These are phyloP conservation scores for Fusarium mexicanum DNA, from an alignment of 2,329 filamentous ascomycete genomes.

Conservation along the genomic window DNA sequence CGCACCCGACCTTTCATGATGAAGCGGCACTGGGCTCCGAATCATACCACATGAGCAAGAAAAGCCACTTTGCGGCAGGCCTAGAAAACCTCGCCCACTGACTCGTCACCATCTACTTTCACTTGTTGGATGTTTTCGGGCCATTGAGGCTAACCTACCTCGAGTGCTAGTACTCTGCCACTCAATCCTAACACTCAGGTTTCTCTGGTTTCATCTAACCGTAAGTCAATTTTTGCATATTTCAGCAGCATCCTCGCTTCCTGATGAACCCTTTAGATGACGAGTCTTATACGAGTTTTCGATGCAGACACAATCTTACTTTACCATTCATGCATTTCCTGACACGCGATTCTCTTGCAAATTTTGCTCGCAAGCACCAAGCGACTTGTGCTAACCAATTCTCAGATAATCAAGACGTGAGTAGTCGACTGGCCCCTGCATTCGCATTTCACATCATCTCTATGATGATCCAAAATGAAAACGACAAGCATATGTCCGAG, in stretches of 20 bases:
- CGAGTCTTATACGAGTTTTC: constrained; percentile 81
- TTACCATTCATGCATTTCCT: constrained; percentile 78
- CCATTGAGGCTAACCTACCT: constrained; percentile 35
- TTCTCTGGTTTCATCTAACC: not conserved
- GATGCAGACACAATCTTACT: constrained; percentile 73
- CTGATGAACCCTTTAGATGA: constrained; percentile 69
- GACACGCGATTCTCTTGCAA: constrained; percentile 42
- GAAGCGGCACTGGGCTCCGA: constrained; percentile 99
- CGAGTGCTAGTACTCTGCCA: constrained; percentile 29
- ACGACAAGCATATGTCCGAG: constrained; percentile 99
- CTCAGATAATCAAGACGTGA: constrained; percentile 34
- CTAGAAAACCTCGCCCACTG: constrained; percentile 99
- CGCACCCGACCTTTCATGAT: constrained; percentile 66
- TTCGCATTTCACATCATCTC: constrained; percentile 33
- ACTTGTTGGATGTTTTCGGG: constrained; percentile 12
- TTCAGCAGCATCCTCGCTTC: constrained; percentile 41
- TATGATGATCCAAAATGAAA: constrained; percentile 87
- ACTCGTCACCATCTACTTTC: constrained; percentile 51
- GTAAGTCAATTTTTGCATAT: constrained; percentile 29
- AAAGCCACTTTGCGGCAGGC: constrained; percentile 94
- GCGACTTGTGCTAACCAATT: constrained; percentile 34
- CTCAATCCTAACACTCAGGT: too few species aligned
- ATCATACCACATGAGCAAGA: constrained; percentile 73
- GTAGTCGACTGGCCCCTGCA: constrained; percentile 28
- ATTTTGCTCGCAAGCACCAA: constrained; percentile 8